Evolutionary conservation across 768 basidiomycete species (phyloP).

Genomic region (Mycena vulgaris): DNA sequence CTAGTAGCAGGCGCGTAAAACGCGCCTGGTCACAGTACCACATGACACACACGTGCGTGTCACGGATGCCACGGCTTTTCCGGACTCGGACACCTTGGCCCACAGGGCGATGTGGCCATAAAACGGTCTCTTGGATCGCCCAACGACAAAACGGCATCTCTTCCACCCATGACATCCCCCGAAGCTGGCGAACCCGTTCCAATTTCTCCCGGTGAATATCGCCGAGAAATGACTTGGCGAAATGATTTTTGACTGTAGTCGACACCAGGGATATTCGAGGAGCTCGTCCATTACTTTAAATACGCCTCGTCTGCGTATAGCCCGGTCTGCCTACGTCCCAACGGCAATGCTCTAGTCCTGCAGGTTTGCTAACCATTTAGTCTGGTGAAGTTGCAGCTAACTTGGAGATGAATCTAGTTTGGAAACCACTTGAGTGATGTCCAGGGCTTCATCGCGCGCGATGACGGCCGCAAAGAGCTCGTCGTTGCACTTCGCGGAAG

Average conservation of each 20-base stretch:
- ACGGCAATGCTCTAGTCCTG: slow-evolving; percentile 61
- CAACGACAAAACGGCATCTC: background rate
- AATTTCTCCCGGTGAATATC: slow-evolving; percentile 21
- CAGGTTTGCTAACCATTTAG: slow-evolving; percentile 40
- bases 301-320: slow-evolving; percentile 68
- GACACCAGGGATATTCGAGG: slow-evolving; percentile 52
- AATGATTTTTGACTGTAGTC: background rate
- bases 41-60: too few relatives aligned
- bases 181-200: slow-evolving; percentile 4
- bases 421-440: slow-evolving; percentile 59
- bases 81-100: background rate
- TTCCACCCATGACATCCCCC: slow-evolving; percentile 8
- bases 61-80: too few relatives aligned
- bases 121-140: background rate
- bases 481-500: slow-evolving; percentile 67
- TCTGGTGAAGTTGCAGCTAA: background rate
- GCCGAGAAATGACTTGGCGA: background rate
- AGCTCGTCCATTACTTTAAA: slow-evolving; percentile 69
- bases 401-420: slow-evolving; percentile 49
- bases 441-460: slow-evolving; percentile 67
- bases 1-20: too few relatives aligned
- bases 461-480: slow-evolving; percentile 62
- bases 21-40: too few relatives aligned
- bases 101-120: background rate
- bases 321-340: slow-evolving; percentile 62